Base-by-base conservation (phyloP, 192 early-diverging fungal genomes). In the Mortierella claussenii region DNA sequence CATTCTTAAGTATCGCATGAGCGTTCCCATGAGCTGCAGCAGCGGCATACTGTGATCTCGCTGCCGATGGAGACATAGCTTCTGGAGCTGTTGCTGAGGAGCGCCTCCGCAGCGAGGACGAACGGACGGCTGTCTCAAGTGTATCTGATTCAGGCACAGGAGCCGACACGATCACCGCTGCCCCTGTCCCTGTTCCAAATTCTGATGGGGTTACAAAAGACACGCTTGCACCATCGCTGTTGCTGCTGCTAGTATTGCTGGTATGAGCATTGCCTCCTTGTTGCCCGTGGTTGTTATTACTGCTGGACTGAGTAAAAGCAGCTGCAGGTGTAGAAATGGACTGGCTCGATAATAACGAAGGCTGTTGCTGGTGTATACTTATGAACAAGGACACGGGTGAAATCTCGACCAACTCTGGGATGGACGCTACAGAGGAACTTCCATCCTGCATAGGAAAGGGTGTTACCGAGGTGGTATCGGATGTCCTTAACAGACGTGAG, bases 361-460 rank as follows among this genome's bases (percentile, higher is more conserved):
- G 13, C 13, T 40, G 8, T 10, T 40, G 13, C 13, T 10, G 37
- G 37, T 40, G 37, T 40, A 40, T 13, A 40, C 37, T 40, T 10
- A 13, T 40, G 20, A n/a, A 59, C 17, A 40, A 30, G 50, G 33
- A 51, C 24, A 23, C 0, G 24, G 58, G 20, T 30, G 17, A 37
- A 61, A 40, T n/a, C 7, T 46, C 43, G 48, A 48, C 51, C 13
- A 43, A 43, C 27, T 52, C 49, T n/a, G 47, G 55, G 33, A 64
- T 69, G 12, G 68, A 55, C 7, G 59, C 31, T 0, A 55, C 33
- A 15, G 68, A 48, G 11, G 57, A 37, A 17, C 45, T 4, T 2
- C 33, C 46, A 24, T 71, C 69, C 30, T 60, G 69, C 24, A 62
- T 54, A 24, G 73, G 73, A 37, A 76, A 67, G 26, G 73, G 73